Percentiles rank a stretch among this genome's conserved stretches.
These are phyloP conservation scores for Rubus parviflorus DNA, from an alignment of 306 rosid species.

Conservation along the genomic window DNA sequence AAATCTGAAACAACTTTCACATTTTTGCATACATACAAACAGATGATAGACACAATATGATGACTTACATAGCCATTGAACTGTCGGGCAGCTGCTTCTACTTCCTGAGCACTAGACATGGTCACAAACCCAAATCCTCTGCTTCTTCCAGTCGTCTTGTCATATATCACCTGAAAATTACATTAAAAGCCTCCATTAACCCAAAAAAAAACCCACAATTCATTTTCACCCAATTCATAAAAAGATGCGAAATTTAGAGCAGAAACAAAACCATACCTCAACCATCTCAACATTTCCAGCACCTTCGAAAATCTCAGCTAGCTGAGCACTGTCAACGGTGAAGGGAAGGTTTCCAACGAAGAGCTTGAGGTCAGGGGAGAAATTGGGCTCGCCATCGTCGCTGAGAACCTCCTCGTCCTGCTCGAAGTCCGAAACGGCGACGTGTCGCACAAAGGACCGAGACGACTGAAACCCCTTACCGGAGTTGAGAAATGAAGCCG, in stretches of 20 bases:
- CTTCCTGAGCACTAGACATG: slow-evolving; percentile 71
- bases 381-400: slow-evolving; percentile 33
- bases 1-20: neutral
- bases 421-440: slow-evolving; percentile 61
- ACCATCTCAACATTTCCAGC: slow-evolving; percentile 81
- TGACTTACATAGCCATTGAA: slow-evolving; percentile 87
- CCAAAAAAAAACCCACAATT: slow-evolving; percentile 9
- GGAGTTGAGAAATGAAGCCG: slow-evolving; percentile 44
- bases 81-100: slow-evolving; percentile 74
- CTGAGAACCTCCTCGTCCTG: slow-evolving; percentile 61
- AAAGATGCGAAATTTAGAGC: slow-evolving; percentile 1
- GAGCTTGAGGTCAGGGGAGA: slow-evolving; percentile 60
- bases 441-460: slow-evolving; percentile 46
- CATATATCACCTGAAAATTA: slow-evolving; percentile 69
- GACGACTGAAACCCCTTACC: slow-evolving; percentile 29
- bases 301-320: slow-evolving; percentile 69
- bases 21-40: neutral
- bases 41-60: neutral
- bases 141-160: slow-evolving; percentile 85
- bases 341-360: slow-evolving; percentile 93
- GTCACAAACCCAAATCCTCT: slow-evolving; percentile 97
- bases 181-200: neutral
- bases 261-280: slow-evolving; percentile 54
- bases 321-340: slow-evolving; percentile 73
- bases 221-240: neutral